phyloP scores from a whole-genome alignment of 176 grass and related monocot genomes.

The Hordeum marinum region DNA sequence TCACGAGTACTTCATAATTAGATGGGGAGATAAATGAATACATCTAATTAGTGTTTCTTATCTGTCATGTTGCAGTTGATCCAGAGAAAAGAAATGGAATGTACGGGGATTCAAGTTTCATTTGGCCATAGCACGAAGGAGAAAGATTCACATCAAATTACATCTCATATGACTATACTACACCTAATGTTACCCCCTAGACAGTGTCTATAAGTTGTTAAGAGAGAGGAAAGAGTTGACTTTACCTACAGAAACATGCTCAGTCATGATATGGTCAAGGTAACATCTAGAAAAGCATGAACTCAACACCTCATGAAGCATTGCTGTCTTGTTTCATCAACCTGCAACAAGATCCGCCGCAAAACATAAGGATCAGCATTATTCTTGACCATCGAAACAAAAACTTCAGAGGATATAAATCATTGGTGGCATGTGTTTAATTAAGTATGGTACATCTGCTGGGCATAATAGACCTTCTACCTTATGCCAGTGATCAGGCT shows the following conservation, averaged over 20 bases:
- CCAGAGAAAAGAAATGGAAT: background rate
- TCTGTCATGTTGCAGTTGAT: background rate
- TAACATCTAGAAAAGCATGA: slow-evolving; percentile 13
- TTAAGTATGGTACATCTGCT: background rate
- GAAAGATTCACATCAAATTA: no score
- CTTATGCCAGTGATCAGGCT: background rate
- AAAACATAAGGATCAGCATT: background rate
- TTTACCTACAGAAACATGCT: background rate
- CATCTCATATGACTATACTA: no score
- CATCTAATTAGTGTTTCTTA: background rate
- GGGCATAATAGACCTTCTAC: background rate
- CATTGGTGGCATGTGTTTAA: background rate
- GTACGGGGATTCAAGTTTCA: no score
- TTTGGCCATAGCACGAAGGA: no score
- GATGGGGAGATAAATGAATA: background rate
- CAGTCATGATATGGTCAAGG: background rate
- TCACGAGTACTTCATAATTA: background rate
- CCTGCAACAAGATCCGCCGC: background rate
- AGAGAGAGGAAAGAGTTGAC: background rate
- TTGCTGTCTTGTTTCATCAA: slow-evolving; percentile 18
- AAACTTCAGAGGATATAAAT: background rate
- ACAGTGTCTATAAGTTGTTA: background rate
- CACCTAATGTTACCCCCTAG: no score
- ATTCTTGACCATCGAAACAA: background rate
- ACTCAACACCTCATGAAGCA: slow-evolving; percentile 5